These are phyloP conservation scores for Saprolegnia diclina DNA, from an alignment of 352 stramenopile species.

Conservation along the genomic window DNA sequence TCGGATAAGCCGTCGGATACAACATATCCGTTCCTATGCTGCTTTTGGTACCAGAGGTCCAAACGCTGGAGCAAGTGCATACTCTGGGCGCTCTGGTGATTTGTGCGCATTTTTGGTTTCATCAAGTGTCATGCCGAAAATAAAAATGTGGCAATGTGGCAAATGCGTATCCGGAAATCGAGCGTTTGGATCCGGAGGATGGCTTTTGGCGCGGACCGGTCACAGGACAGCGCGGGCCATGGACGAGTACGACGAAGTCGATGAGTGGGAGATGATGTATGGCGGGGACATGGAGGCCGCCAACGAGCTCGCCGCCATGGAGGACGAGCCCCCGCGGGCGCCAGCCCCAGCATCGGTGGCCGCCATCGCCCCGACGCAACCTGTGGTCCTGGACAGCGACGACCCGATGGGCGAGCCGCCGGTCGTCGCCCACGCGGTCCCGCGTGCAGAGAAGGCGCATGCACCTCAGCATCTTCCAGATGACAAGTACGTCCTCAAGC, in stretches of 20 bases:
- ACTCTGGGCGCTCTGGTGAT: no score
- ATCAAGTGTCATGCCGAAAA: no score
- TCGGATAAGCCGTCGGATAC: no score
- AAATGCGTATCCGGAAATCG: not conserved
- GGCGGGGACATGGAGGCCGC: conserved; percentile 71
- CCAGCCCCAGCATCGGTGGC: conserved; percentile 14
- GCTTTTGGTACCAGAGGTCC: no score
- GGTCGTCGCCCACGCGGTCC: not conserved
- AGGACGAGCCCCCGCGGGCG: conserved; percentile 19
- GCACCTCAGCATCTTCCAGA: conserved; percentile 24
- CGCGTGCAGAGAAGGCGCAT: not conserved
- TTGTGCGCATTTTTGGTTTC: no score
- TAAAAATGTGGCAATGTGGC: not conserved
- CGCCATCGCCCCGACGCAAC: not conserved
- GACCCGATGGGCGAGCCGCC: not conserved
- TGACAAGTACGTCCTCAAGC: conserved; percentile 22
- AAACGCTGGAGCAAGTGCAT: no score
- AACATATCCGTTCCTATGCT: no score
- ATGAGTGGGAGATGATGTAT: conserved; percentile 84
- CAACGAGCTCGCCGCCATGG: conserved; percentile 36
- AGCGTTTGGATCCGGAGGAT: not conserved
- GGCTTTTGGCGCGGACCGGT: not conserved
- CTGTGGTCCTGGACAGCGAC: conserved; percentile 34
- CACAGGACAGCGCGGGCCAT: not conserved
- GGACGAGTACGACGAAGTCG: conserved; percentile 53